Percentiles rank a stretch among this genome's conserved stretches.
These are phyloP conservation scores for Trichoderma sp. DNA, from an alignment of 2,329 filamentous ascomycete species.

Conservation along the genomic window DNA sequence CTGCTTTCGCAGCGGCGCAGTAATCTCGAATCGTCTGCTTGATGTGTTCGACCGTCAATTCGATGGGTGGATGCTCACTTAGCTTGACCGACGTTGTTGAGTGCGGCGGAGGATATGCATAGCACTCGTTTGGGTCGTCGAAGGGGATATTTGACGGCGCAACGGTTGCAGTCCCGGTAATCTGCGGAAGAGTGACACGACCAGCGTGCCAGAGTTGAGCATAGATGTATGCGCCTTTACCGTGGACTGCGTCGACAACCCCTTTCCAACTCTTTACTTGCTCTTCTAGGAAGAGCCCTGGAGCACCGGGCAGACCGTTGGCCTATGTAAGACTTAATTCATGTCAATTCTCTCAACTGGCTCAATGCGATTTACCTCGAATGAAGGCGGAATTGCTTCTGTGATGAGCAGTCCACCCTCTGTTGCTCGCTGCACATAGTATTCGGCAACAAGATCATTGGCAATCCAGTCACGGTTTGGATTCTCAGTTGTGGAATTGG, in stretches of 20 bases:
- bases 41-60: slow-evolving; percentile 47
- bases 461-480: slow-evolving; percentile 53
- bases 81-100: slow-evolving; percentile 44
- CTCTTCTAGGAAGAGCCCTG: slow-evolving; percentile 57
- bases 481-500: slow-evolving; percentile 46
- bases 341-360: too few relatives aligned
- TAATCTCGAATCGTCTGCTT: slow-evolving; percentile 37
- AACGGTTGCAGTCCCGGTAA: slow-evolving; percentile 41
- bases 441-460: slow-evolving; percentile 43
- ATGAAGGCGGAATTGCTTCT: slow-evolving; percentile 52
- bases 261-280: slow-evolving; percentile 61
- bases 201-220: slow-evolving; percentile 59
- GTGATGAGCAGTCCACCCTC: slow-evolving; percentile 46
- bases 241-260: slow-evolving; percentile 63
- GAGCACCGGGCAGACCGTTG: slow-evolving; percentile 48
- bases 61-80: slow-evolving; percentile 34
- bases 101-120: slow-evolving; percentile 40
- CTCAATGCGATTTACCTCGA: slow-evolving; percentile 34
- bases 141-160: slow-evolving; percentile 47
- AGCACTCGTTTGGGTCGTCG: slow-evolving; percentile 46
- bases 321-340: too few relatives aligned
- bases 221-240: slow-evolving; percentile 60
- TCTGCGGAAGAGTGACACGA: slow-evolving; percentile 41
- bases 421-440: slow-evolving; percentile 48
- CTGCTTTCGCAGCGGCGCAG: slow-evolving; percentile 41